Conservation (phyloP, 306 rosid genomes). For the Luffa aegyptiaca region DNA sequence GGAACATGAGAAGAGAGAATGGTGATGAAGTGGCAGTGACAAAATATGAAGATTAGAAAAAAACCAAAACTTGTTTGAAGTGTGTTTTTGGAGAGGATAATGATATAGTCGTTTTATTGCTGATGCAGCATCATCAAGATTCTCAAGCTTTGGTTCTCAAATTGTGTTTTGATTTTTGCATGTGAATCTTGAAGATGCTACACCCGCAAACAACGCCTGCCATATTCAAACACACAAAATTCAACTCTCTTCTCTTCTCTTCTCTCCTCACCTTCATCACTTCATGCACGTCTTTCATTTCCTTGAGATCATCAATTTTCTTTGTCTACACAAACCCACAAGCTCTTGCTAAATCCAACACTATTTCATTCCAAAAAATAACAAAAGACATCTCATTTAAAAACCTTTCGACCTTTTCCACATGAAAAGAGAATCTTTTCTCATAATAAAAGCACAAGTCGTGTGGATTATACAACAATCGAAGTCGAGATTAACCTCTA, state of each 20-base stretch:
- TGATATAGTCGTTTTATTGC: slow-evolving; percentile 8
- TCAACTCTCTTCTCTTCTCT: background rate
- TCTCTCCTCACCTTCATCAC: background rate
- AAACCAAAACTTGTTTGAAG: too few relatives aligned
- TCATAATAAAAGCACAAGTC: too few relatives aligned
- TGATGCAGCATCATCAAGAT: slow-evolving; percentile 20
- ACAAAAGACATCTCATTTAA: background rate
- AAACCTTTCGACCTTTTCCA: too few relatives aligned
- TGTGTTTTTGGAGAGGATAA: too few relatives aligned
- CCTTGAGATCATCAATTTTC: background rate
- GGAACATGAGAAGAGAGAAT: background rate
- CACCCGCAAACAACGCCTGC: slow-evolving; percentile 17
- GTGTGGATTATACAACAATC: too few relatives aligned
- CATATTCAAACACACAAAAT: background rate
- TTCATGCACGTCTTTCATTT: too few relatives aligned
- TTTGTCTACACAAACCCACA: background rate
- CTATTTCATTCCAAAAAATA: background rate
- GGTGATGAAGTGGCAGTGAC: too few relatives aligned
- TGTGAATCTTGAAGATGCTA: slow-evolving; percentile 22
- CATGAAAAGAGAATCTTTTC: too few relatives aligned
- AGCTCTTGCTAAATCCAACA: background rate
- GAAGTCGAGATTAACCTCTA: too few relatives aligned
- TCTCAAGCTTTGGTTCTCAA: background rate
- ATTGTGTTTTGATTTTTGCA: background rate
- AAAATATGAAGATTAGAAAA: too few relatives aligned